These are phyloP conservation scores for Letharia lupina DNA, from an alignment of 495 filamentous ascomycete species.

Conservation along the genomic window DNA sequence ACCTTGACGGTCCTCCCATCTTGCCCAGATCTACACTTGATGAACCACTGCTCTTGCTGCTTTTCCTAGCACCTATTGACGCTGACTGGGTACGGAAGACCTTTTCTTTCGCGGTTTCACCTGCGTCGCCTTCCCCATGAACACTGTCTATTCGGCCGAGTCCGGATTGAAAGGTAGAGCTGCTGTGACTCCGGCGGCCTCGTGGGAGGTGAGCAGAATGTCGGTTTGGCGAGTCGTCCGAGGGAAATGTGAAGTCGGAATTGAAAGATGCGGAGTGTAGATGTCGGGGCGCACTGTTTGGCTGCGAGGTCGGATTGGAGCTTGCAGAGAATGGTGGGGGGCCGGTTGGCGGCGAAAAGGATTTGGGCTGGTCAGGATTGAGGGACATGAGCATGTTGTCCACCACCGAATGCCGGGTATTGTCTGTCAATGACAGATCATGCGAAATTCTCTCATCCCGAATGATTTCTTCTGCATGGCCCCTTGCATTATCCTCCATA, in stretches of 20 bases:
- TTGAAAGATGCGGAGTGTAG: conserved; percentile 61
- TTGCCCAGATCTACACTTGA: conserved; percentile 59
- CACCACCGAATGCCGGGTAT: conserved; percentile 76
- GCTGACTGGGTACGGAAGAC: conserved; percentile 20
- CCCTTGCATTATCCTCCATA: conserved; percentile 38
- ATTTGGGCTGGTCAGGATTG: conserved; percentile 42
- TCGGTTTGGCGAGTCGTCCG: conserved; percentile 54
- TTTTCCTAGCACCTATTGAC: conserved; percentile 41
- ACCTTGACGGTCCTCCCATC: conserved; percentile 39
- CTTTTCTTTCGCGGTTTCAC: conserved; percentile 32
- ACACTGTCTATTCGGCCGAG: conserved; percentile 57
- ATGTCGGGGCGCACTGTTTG: conserved; percentile 40
- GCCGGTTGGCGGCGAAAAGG: conserved; percentile 27
- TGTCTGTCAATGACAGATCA: conserved; percentile 70
- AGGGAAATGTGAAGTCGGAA: conserved; percentile 61
- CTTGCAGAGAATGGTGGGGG: conserved; percentile 22
- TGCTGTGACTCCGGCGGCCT: conserved; percentile 71
- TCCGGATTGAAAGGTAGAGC: conserved; percentile 60
- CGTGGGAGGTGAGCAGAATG: conserved; percentile 52
- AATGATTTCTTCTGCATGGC: conserved; percentile 31
- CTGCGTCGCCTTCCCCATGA: conserved; percentile 36
- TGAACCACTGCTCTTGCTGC: conserved; percentile 65
- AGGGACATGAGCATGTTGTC: conserved; percentile 88
- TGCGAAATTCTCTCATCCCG: conserved; percentile 66
- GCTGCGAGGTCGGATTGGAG: conserved; percentile 26